Percentiles rank a stretch among this genome's conserved stretches.
Evolutionary conservation across 176 grass and related monocot species (phyloP).

Genomic region (Oryza brachyantha): DNA sequence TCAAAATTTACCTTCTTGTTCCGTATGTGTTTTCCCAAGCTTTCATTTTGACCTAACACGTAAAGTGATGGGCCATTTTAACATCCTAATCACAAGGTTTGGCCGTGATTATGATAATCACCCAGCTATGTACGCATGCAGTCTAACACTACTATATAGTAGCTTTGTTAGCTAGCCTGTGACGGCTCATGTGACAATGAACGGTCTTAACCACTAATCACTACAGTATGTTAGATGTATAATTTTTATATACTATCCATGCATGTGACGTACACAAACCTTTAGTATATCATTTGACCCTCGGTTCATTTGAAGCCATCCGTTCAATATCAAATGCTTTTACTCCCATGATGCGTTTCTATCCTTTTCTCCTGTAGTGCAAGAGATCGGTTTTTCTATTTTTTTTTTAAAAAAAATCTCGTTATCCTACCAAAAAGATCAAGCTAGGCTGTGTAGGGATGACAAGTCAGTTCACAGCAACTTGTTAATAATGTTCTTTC

Average conservation of each 20-base stretch:
- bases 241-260: neutral
- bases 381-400: neutral
- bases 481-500: neutral
- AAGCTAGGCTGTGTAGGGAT: neutral
- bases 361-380: neutral
- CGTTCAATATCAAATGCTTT: neutral
- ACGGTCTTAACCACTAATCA: neutral
- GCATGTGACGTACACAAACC: neutral
- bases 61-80: neutral
- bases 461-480: neutral
- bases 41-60: conserved; percentile 9
- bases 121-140: neutral
- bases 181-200: neutral
- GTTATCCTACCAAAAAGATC: neutral
- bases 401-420: neutral
- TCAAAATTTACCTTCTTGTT: conserved; percentile 19
- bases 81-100: neutral
- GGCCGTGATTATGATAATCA: neutral
- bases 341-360: neutral
- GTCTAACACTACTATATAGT: neutral
- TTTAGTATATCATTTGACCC: conserved; percentile 2
- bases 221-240: neutral
- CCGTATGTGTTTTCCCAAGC: conserved; percentile 8
- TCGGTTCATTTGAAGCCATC: neutral
- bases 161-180: neutral